Evolutionary conservation across 2,329 filamentous ascomycete species (phyloP).

Genomic region (Fusarium udum): DNA sequence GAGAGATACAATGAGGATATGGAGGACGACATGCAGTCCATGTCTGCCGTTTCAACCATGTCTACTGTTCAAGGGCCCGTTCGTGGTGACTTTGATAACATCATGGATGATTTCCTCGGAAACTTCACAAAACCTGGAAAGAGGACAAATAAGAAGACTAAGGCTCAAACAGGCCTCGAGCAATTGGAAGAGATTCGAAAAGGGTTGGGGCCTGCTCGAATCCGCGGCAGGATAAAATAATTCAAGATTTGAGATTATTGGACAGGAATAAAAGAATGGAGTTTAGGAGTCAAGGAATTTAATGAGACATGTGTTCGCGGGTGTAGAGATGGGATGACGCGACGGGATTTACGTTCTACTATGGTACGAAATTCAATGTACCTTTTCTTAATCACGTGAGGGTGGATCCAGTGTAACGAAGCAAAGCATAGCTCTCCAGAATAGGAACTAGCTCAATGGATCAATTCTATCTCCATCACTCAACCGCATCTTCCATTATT

Average conservation of each 20-base stretch:
- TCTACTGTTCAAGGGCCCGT: conserved; percentile 75
- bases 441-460: conserved; percentile 33
- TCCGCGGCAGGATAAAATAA: conserved; percentile 51
- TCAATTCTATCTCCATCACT: conserved; percentile 32
- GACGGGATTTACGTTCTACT: background rate
- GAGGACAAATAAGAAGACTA: conserved; percentile 80
- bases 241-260: background rate
- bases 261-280: conserved; percentile 13
- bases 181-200: conserved; percentile 90
- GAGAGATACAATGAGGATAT: conserved; percentile 71
- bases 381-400: conserved; percentile 35
- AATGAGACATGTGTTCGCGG: conserved; percentile 6
- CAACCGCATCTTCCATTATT: conserved; percentile 1
- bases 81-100: conserved; percentile 82
- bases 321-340: background rate
- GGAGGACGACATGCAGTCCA: conserved; percentile 62
- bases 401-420: conserved; percentile 9
- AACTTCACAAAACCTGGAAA: conserved; percentile 77
- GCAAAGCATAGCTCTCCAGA: conserved; percentile 37
- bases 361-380: background rate
- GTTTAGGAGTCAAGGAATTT: conserved; percentile 20
- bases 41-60: conserved; percentile 69
- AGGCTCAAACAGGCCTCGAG: conserved; percentile 81
- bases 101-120: conserved; percentile 93
- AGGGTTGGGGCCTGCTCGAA: conserved; percentile 78